phyloP scores from a whole-genome alignment of 1,139 yeast species.

The Suhomyces bribrorum region DNA sequence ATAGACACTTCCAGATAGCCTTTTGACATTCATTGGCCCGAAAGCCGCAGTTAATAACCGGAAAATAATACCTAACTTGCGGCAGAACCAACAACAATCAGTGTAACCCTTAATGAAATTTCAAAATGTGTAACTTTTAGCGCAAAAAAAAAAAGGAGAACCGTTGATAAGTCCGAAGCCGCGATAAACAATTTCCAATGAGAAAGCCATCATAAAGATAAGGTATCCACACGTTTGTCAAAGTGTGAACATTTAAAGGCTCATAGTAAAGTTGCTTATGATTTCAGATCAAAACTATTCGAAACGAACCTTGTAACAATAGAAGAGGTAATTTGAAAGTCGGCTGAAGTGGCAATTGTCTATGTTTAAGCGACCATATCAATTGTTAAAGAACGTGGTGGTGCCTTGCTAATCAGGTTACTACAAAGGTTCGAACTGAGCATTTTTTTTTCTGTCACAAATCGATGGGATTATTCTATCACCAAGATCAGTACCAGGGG shows the following conservation, averaged over 20 bases:
- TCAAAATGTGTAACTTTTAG: too few relatives aligned
- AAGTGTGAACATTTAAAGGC: background rate
- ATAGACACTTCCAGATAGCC: too few relatives aligned
- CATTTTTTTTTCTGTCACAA: background rate
- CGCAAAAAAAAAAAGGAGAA: background rate
- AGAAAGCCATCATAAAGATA: background rate
- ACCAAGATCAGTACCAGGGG: background rate
- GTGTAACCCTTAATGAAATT: too few relatives aligned
- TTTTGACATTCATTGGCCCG: too few relatives aligned
- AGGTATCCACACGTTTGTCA: background rate
- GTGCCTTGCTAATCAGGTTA: background rate
- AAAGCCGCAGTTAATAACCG: too few relatives aligned
- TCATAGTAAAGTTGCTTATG: background rate
- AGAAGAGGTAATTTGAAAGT: background rate
- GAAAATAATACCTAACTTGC: too few relatives aligned
- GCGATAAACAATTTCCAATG: background rate
- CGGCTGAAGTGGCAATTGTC: background rate
- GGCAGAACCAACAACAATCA: too few relatives aligned
- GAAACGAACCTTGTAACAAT: background rate
- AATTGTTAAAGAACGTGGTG: background rate
- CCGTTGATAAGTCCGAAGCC: too few relatives aligned
- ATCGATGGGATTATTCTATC: background rate
- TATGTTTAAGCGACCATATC: background rate
- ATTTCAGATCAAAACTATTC: background rate
- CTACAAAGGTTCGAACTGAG: background rate